A percentile compares a stretch with the other conserved stretches of the same genome.
These are phyloP conservation scores for Fusarium sp. DNA, from an alignment of 2,329 filamentous ascomycete genomes.

Conservation along the genomic window DNA sequence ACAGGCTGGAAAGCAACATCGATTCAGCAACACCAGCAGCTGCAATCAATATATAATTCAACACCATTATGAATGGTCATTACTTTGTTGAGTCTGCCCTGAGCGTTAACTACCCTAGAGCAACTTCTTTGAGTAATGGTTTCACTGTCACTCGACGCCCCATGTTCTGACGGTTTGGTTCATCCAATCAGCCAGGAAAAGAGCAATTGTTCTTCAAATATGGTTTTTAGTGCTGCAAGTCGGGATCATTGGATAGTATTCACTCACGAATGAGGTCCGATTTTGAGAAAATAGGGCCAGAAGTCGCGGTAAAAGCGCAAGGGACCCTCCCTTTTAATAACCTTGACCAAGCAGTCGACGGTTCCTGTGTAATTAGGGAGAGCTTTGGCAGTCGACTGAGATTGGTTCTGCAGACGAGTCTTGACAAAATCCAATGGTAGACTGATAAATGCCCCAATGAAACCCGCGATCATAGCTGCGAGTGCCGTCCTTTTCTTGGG, in stretches of 20 bases:
- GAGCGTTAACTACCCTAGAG: too few relatives aligned
- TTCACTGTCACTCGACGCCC: too few relatives aligned
- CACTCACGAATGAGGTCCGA: constrained; percentile 73
- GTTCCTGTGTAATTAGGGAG: not conserved
- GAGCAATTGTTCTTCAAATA: too few relatives aligned
- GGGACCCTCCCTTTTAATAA: constrained; percentile 68
- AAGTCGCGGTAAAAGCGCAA: constrained; percentile 79
- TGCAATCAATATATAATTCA: too few relatives aligned
- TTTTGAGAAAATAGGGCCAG: constrained; percentile 76
- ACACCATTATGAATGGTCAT: too few relatives aligned
- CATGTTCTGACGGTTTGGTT: too few relatives aligned
- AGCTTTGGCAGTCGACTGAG: not conserved
- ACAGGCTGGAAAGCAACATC: too few relatives aligned
- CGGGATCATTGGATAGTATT: not conserved
- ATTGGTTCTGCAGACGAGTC: not conserved
- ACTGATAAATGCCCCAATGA: not conserved
- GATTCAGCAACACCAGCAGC: too few relatives aligned
- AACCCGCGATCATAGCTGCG: not conserved
- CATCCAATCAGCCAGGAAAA: too few relatives aligned
- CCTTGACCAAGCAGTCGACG: not conserved
- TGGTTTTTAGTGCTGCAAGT: too few relatives aligned
- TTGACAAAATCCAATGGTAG: not conserved
- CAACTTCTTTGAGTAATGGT: too few relatives aligned
- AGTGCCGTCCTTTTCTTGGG: not conserved
- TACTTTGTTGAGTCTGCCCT: too few relatives aligned